phyloP scores from a whole-genome alignment of 2,329 filamentous ascomycete genomes.

The Gaeumannomyces tritici region DNA sequence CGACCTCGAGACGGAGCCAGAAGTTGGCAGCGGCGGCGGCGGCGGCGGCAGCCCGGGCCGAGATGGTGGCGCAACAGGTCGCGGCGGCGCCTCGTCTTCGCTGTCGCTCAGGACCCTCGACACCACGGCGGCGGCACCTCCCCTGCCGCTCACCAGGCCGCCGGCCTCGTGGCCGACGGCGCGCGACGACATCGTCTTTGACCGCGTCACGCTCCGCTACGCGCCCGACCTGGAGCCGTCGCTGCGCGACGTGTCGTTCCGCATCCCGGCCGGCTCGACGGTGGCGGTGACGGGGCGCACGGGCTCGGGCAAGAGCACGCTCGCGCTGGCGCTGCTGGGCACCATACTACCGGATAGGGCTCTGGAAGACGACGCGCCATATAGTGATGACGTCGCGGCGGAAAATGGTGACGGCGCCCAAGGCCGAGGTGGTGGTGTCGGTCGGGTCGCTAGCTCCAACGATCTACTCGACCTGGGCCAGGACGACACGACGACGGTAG shows the following conservation, averaged over 20 bases:
- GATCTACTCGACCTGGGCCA: neutral
- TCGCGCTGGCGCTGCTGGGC: conserved; percentile 48
- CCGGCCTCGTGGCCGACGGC: conserved; percentile 70
- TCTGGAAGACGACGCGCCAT: neutral
- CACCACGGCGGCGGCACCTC: no score
- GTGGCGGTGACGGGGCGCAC: conserved; percentile 71
- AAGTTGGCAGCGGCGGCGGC: conserved; percentile 42
- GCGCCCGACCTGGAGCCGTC: conserved; percentile 69
- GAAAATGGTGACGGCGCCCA: neutral
- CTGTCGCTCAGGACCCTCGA: no score
- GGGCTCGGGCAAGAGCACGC: conserved; percentile 77
- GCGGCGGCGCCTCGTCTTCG: neutral
- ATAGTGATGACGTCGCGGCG: neutral
- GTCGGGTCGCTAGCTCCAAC: neutral
- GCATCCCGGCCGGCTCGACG: conserved; percentile 55
- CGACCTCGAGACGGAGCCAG: conserved; percentile 65
- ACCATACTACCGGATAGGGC: conserved; percentile 37
- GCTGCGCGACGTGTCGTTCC: conserved; percentile 57
- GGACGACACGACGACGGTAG: neutral
- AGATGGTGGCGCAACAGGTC: neutral
- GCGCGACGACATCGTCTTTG: conserved; percentile 63
- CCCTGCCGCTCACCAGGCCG: conserved; percentile 26
- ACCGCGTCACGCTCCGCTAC: conserved; percentile 70
- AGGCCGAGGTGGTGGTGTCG: neutral
- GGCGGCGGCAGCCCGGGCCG: neutral